These are phyloP conservation scores for Lonicera japonica DNA, from an alignment of 129 eudicot genomes.

Conservation along the genomic window DNA sequence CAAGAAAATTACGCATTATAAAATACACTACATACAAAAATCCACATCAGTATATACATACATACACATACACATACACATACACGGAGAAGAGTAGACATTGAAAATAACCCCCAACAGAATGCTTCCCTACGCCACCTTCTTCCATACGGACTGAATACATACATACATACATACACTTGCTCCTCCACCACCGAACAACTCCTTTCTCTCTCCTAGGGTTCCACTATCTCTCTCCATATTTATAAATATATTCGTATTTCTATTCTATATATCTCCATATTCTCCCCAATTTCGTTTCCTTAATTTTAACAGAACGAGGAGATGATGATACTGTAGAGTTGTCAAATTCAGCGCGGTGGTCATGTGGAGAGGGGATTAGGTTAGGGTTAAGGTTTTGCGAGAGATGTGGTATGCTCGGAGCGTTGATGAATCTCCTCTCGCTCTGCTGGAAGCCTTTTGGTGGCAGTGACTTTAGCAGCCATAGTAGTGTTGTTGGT, in stretches of 20 bases:
- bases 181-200: constrained; percentile 55
- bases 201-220: constrained; percentile 21
- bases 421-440: constrained; percentile 59
- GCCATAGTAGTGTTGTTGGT: constrained; percentile 18
- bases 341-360: neutral
- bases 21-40: too few species aligned
- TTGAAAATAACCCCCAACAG: constrained; percentile 41
- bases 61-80: too few species aligned
- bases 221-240: constrained; percentile 9
- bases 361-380: constrained; percentile 1
- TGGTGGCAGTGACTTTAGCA: constrained; percentile 20
- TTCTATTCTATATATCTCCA: constrained; percentile 1
- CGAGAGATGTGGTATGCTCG: constrained; percentile 69
- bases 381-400: constrained; percentile 18
- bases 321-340: neutral
- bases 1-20: too few species aligned
- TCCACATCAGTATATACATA: too few species aligned
- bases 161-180: too few species aligned
- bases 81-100: constrained; percentile 13
- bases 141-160: constrained; percentile 24
- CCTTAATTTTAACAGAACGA: neutral
- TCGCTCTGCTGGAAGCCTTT: constrained; percentile 70
- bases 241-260: neutral
- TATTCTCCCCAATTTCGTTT: constrained; percentile 9
- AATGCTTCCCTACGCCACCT: constrained; percentile 39